Evolutionary conservation across 2,329 filamentous ascomycete species (phyloP), one percentile per base, ranked within the genome.

Genomic region (Colletotrichum sp.): DNA sequence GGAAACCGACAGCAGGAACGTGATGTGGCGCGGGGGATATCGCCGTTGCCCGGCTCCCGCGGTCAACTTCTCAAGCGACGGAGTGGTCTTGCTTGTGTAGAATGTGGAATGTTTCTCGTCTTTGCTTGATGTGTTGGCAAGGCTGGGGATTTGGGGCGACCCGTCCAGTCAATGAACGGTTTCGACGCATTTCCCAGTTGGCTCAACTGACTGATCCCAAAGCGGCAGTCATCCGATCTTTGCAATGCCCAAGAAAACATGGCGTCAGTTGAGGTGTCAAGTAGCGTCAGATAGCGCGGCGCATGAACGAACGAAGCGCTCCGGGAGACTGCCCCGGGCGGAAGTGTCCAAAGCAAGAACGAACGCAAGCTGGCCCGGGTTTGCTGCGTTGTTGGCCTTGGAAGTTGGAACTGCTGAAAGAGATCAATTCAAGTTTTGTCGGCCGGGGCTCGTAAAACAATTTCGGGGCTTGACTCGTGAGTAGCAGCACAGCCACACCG

Each of bases 211-310:
- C 36, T 32, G 69, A 12, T n/a, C 44, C 59, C 32, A 30, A 73
- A 60, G 73, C 59, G 70, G 64, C 57, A 65, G 70, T 69, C 70
- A 8, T 76, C 73, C 70, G 70, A 73, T 73, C 36, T 63, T 34
- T 57, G 32, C 60, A 67, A 16, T 57, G 49, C n/a, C 64, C 73
- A 73, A 69, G 70, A 73, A 72, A 60, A 55, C 55, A 69, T 69
- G 73, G 73, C 64, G 70, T 73, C 70, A 69, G 73, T 76, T 52
- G 73, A 69, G 64, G 74, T 74, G 59, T 65, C 57, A 62, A 36
- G 32, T 65, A 73, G 73, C 66, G 64, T 60, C 34, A 65, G 44
- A 52, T 62, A 44, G 74, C 34, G 71, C 70, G 49, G 59, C 57
- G 69, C 63, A 49, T 49, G 55, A 63, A 59, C 18, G 49, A 65